Conservation (phyloP, 1,139 yeast genomes). For the Hyphopichia burtonii region DNA sequence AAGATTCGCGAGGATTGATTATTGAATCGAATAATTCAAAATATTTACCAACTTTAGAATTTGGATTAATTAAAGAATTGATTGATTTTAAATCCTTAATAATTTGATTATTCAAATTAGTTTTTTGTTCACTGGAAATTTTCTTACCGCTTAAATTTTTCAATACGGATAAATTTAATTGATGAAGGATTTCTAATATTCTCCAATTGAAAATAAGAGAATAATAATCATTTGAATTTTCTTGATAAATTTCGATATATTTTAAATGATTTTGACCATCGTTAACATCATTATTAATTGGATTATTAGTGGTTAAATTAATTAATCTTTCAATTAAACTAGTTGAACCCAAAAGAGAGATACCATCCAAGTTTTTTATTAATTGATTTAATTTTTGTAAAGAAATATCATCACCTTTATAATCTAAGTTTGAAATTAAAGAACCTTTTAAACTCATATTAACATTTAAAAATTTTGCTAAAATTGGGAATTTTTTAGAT, state of each 20-base stretch:
- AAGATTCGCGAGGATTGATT: slow-evolving; percentile 21
- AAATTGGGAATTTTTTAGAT: slow-evolving; percentile 18
- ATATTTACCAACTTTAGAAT: slow-evolving; percentile 15
- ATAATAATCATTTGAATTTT: slow-evolving; percentile 21
- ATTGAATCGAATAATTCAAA: slow-evolving; percentile 30
- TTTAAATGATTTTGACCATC: slow-evolving; percentile 31
- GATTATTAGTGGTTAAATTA: slow-evolving; percentile 22
- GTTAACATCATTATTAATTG: slow-evolving; percentile 23
- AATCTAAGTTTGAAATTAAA: slow-evolving; percentile 31
- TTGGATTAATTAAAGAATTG: slow-evolving; percentile 15
- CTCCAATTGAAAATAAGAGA: slow-evolving; percentile 36
- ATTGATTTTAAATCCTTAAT: slow-evolving; percentile 22
- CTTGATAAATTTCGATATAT: slow-evolving; percentile 30
- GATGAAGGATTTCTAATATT: slow-evolving; percentile 34
- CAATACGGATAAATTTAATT: slow-evolving; percentile 31
- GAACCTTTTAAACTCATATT: slow-evolving; percentile 28
- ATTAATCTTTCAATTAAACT: slow-evolving; percentile 25
- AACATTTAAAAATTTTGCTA: slow-evolving; percentile 20
- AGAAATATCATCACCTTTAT: slow-evolving; percentile 24
- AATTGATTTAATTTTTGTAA: slow-evolving; percentile 25
- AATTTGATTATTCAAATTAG: slow-evolving; percentile 14
- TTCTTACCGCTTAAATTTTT: slow-evolving; percentile 10
- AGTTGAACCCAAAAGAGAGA: slow-evolving; percentile 30
- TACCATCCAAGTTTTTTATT: slow-evolving; percentile 34
- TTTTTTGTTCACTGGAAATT: slow-evolving; percentile 13